A percentile compares a stretch with the other conserved stretches of the same genome.
Evolutionary conservation across 75 land plant genomes (phyloP).

Genomic region (Pseudotsuga menziesii): DNA sequence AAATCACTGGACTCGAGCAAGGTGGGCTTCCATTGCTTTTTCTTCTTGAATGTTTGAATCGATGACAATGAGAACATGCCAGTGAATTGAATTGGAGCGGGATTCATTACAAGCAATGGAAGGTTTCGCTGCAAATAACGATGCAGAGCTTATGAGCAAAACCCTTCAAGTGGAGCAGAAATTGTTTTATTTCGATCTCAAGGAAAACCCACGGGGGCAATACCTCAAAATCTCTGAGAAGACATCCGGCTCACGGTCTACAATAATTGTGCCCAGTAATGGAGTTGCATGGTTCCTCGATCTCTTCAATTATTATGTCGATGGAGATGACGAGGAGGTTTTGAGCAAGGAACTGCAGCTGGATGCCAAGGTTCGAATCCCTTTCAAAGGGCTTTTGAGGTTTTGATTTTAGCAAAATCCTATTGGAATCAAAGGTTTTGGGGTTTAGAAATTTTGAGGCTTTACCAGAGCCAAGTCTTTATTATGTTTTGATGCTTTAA

Average conservation of each 20-base stretch:
- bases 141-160: constrained; percentile 76
- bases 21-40: no score
- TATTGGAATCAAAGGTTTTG: no score
- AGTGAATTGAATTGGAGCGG: no score
- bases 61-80: no score
- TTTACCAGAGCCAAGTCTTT: not conserved
- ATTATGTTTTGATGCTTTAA: constrained; percentile 10
- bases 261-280: constrained; percentile 73
- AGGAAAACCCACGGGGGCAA: constrained; percentile 86
- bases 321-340: constrained; percentile 54
- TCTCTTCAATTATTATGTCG: constrained; percentile 72
- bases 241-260: constrained; percentile 80
- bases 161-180: constrained; percentile 95
- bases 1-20: no score
- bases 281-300: constrained; percentile 88
- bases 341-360: constrained; percentile 88
- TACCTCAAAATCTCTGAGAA: constrained; percentile 94
- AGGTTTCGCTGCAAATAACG: constrained; percentile 17
- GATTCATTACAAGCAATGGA: no score
- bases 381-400: not conserved
- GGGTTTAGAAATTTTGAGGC: no score
- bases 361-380: constrained; percentile 60
- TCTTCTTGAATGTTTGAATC: no score
- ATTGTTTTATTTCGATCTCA: constrained; percentile 92
- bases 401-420: not conserved